Conservation (phyloP, 768 basidiomycete species). For the Macrocybe gigantea region DNA sequence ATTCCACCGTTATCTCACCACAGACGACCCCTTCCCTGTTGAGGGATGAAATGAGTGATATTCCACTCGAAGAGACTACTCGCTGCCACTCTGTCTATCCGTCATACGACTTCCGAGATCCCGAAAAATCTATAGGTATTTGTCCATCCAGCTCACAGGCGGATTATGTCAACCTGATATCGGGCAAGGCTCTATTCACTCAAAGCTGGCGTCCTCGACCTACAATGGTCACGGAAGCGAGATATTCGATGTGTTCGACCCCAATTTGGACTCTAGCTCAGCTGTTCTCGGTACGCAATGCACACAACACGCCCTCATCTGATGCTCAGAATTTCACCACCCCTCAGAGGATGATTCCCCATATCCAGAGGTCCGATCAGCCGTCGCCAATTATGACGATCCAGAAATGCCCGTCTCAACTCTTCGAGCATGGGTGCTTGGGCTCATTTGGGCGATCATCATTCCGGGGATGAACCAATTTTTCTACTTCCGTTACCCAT, state of each 20-base stretch:
- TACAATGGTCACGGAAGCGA: constrained; percentile 20
- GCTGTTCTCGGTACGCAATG: constrained; percentile 13
- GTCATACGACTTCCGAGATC: constrained; percentile 18
- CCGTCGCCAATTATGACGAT: constrained; percentile 72
- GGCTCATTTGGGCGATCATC: constrained; percentile 49
- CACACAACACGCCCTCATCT: neutral
- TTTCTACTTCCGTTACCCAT: constrained; percentile 69
- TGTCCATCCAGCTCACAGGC: too few species aligned
- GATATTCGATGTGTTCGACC: constrained; percentile 27
- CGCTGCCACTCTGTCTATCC: constrained; percentile 14
- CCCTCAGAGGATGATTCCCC: constrained; percentile 65
- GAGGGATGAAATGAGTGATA: constrained; percentile 31
- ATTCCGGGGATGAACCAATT: constrained; percentile 76
- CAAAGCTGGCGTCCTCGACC: constrained; percentile 18
- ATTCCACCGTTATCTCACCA: too few species aligned
- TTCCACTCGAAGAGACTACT: constrained; percentile 21
- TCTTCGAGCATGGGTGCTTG: constrained; percentile 56
- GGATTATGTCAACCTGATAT: too few species aligned
- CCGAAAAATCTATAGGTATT: constrained; percentile 28
- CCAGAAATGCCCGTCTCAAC: constrained; percentile 53
- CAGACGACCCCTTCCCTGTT: too few species aligned
- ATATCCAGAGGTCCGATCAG: constrained; percentile 78
- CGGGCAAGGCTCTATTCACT: constrained; percentile 1
- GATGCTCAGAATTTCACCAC: neutral
- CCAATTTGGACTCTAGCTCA: constrained; percentile 24